Base-by-base conservation (phyloP, 352 stramenopile genomes). In the Globisporangium perplexum region DNA sequence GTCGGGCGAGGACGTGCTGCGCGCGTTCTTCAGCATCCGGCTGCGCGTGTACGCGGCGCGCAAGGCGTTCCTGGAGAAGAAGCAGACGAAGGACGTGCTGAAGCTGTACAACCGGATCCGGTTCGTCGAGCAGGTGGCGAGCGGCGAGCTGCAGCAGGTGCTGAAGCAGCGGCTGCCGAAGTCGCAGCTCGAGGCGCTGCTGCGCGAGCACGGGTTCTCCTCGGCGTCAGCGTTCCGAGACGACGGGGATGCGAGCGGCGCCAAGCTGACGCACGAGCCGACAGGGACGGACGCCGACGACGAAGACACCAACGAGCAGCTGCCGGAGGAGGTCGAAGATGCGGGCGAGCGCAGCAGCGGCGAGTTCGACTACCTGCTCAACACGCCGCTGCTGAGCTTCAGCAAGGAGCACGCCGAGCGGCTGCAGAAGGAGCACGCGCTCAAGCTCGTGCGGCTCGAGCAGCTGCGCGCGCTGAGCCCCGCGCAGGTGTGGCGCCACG, bases 281-380 rank as follows among this genome's bases (percentile, higher is more conserved):
- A 10, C 43, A 22, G 59, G 57, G 1, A 38, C 61, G 1, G 53
- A 24, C 17, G 59, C 60, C 1, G 50, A 50, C 11, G 57, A 71
- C 0, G 66, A 74, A 2, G 62, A 73, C 1, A 71, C 74, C 3
- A 44, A 52, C 15, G 31, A 38, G 28, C 28, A 31, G 28, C 6
- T 2, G 31, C 31, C 15, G 31, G 12, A 38, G 14, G 23, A 24
- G 24, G n/a, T 42, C 18, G 59, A 56, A 12, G 64, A 72, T n/a
- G n/a, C n/a, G 3, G 59, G 76, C 10, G 75, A 81, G 20, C 33
- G 11, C 59, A 22, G 51, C 47, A 56, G 48, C 49, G 55, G 52
- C 17, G 72, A 96, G 12, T 99, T 97, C 53, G 96, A 99, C 64
- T 99, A 99, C 66, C 77, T 99, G 47, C 83, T 99, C 28, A 96